These are phyloP conservation scores for Colletotrichum paranaense DNA, from an alignment of 2,329 filamentous ascomycete species.

Conservation along the genomic window DNA sequence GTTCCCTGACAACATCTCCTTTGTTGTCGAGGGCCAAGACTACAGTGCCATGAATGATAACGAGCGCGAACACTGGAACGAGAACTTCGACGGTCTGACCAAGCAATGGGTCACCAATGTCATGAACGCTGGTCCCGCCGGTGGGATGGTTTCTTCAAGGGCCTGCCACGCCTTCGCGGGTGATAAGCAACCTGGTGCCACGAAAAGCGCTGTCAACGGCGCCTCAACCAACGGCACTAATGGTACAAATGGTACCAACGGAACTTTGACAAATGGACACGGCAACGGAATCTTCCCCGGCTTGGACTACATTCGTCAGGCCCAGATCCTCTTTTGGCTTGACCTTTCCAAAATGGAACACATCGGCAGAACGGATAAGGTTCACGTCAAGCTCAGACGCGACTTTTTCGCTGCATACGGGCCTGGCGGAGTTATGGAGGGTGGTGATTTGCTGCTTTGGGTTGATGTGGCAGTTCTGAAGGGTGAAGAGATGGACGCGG, in stretches of 20 bases:
- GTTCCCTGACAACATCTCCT: conserved; percentile 31
- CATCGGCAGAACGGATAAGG: conserved; percentile 26
- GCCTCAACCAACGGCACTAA: conserved; percentile 9
- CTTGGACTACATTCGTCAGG: conserved; percentile 31
- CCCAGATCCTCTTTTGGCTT: conserved; percentile 28
- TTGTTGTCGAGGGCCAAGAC: conserved; percentile 33
- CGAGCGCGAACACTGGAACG: conserved; percentile 30
- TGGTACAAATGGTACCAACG: conserved; percentile 11
- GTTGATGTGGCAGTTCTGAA: conserved; percentile 28
- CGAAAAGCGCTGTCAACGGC: conserved; percentile 14
- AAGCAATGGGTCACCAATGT: conserved; percentile 34
- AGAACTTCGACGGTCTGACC: conserved; percentile 28
- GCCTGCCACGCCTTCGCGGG: conserved; percentile 29
- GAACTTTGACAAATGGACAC: conserved; percentile 12
- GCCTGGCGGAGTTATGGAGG: conserved; percentile 28
- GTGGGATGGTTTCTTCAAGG: conserved; percentile 23
- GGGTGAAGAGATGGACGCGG: conserved; percentile 30
- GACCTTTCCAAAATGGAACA: conserved; percentile 33
- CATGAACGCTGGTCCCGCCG: conserved; percentile 6
- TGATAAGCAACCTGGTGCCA: conserved; percentile 29
- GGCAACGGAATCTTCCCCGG: conserved; percentile 23
- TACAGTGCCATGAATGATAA: conserved; percentile 29
- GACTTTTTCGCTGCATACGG: conserved; percentile 29
- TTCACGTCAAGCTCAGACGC: conserved; percentile 29
- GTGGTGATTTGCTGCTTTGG: conserved; percentile 29